phyloP scores from a whole-genome alignment of 352 stramenopile genomes.

The Phytophthora fragariaefolia region DNA sequence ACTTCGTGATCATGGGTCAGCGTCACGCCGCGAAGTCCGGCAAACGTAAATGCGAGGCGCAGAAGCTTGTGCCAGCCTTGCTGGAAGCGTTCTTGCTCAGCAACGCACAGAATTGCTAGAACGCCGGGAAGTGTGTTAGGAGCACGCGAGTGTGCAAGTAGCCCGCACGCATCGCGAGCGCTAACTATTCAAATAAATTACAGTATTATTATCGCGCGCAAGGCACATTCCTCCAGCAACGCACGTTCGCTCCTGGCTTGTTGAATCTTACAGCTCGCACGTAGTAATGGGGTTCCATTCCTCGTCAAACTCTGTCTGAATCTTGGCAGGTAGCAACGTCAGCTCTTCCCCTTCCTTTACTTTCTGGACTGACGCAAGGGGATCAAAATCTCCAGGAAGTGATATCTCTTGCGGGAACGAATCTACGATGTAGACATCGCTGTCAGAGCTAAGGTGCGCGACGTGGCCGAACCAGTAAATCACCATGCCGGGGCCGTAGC shows the following conservation, averaged over 20 bases:
- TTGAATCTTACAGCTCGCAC: conserved; percentile 34
- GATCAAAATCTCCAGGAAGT: conserved; percentile 62
- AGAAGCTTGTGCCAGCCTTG: conserved; percentile 45
- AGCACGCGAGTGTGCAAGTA: conserved; percentile 28
- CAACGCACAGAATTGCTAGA: conserved; percentile 34
- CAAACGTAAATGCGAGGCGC: conserved; percentile 45
- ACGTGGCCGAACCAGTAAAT: conserved; percentile 91
- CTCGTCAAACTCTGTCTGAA: conserved; percentile 45
- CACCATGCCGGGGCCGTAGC: conserved; percentile 86
- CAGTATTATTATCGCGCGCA: conserved; percentile 30
- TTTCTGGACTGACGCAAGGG: conserved; percentile 27
- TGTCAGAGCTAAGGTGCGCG: conserved; percentile 55
- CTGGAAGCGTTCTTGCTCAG: conserved; percentile 51
- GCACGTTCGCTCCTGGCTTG: neutral
- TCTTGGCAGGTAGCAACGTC: conserved; percentile 24
- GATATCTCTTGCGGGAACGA: conserved; percentile 60
- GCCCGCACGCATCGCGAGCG: conserved; percentile 10
- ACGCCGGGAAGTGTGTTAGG: neutral
- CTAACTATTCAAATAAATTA: conserved; percentile 31
- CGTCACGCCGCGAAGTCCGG: conserved; percentile 22
- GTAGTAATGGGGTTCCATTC: conserved; percentile 52
- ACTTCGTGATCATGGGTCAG: conserved; percentile 48
- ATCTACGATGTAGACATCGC: conserved; percentile 69
- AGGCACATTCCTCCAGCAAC: neutral
- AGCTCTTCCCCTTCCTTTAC: conserved; percentile 28